phyloP scores from a whole-genome alignment of 257 asterid species.

The Catharanthus roseus region DNA sequence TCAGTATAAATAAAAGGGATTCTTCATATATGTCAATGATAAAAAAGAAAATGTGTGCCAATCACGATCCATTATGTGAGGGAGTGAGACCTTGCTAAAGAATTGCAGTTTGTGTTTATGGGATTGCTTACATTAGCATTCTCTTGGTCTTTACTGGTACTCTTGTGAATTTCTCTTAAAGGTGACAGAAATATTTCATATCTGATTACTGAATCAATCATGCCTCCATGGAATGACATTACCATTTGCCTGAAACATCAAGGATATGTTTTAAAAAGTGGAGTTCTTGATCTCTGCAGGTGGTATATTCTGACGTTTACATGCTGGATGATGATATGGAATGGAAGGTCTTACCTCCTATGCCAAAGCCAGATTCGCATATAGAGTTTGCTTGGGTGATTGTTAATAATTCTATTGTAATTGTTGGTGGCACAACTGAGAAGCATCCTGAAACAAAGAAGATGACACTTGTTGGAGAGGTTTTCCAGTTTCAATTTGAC shows the following conservation, averaged over 20 bases:
- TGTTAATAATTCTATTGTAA: constrained; percentile 58
- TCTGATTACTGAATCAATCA: neutral
- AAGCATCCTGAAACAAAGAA: constrained; percentile 84
- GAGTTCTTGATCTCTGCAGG: constrained; percentile 36
- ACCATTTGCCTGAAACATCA: neutral
- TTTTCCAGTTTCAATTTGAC: constrained; percentile 62
- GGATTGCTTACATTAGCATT: neutral
- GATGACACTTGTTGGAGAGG: constrained; percentile 85
- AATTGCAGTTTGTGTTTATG: neutral
- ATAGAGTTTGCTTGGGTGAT: constrained; percentile 90
- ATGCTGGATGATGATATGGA: constrained; percentile 81
- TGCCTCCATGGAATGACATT: neutral
- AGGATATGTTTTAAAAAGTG: constrained; percentile 18
- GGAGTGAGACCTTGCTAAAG: neutral
- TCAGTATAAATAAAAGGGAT: neutral
- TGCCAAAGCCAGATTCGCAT: constrained; percentile 97
- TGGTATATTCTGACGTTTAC: constrained; percentile 79
- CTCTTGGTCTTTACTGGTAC: neutral
- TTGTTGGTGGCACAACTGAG: constrained; percentile 94
- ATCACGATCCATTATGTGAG: neutral
- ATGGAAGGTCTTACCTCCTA: constrained; percentile 81
- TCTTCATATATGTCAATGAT: neutral
- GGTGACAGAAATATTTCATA: neutral
- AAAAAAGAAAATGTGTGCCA: neutral
- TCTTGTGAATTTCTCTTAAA: neutral